Evolutionary conservation across 768 basidiomycete genomes (phyloP), one percentile per base, ranked within the genome.

Genomic region (Lactarius sp.): DNA sequence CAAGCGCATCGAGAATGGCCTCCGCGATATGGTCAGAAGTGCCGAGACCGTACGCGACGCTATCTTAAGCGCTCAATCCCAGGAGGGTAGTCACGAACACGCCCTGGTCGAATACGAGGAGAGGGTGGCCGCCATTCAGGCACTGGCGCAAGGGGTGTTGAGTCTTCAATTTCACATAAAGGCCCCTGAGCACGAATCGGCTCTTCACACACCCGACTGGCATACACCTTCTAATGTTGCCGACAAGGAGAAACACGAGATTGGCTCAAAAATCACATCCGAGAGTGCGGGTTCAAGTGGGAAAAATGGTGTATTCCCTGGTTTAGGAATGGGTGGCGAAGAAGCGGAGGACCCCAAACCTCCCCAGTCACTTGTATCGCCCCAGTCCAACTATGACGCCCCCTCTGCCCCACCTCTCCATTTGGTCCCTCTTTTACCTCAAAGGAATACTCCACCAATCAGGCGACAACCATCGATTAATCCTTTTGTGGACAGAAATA

Each of bases 1-100:
- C 34, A 41, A 49, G 27, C 44, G 46, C 20, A 44, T 62, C 61
- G 51, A 68, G 58, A 14, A 56, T n/a, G n/a, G 42, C 6, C 60
- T 60, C 12, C 22, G 39, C 16, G 58, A 51, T 39, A 57, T 53
- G 37, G 37, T 50, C 54, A 47, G 44, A 41, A 36, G 56, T 31
- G 56, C 50, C 16, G 42, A 27, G 54, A 52, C 47, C 4, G 50
- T 36, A 34, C 36, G 54, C 16, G 66, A 56, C 22, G 10, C 39
- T 22, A 50, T 58, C 39, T 20, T 50, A 8, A 36, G 22, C 20
- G 37, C 27, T 12, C 34, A 44, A n/a, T 37, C 22, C 27, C 27
- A 27, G 27, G 27, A 27, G 27, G 27, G 3, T 27, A 27, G 1
- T 27, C 27, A 3, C 27, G 27, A 27, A 27, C 27, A 27, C 3